These are phyloP conservation scores for Aspergillus hiratsukae DNA, from an alignment of 2,329 filamentous ascomycete species.

Conservation along the genomic window DNA sequence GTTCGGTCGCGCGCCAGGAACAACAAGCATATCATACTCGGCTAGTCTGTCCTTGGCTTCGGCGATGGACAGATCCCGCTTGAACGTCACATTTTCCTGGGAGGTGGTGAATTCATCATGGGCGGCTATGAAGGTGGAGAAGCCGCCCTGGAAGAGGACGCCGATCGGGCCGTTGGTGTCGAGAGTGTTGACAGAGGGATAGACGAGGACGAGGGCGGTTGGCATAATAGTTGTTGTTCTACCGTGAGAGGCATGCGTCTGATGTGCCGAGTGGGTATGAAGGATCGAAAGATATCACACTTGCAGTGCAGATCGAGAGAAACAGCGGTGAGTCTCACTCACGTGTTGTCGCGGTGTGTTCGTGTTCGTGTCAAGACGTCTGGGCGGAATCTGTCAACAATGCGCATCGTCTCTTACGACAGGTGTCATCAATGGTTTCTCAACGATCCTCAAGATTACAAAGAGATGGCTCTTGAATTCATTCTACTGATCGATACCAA, in stretches of 20 bases:
- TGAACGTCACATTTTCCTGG: neutral
- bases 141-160: neutral
- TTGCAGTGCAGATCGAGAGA: neutral
- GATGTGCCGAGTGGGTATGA: neutral
- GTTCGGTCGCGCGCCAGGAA: neutral
- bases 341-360: neutral
- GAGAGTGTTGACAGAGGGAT: slow-evolving; percentile 1
- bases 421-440: neutral
- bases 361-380: neutral
- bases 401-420: neutral
- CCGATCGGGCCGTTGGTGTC: neutral
- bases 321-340: neutral
- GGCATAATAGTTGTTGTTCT: neutral
- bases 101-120: neutral
- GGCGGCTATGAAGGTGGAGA: neutral
- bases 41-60: neutral
- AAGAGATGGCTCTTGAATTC: neutral
- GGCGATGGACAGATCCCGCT: neutral
- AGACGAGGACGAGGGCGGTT: slow-evolving; percentile 3
- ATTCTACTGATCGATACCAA: neutral
- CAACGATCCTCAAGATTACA: neutral
- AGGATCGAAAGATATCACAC: neutral
- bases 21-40: slow-evolving; percentile 1
- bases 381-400: neutral
- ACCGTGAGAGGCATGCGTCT: neutral